Evolutionary conservation across 2,329 filamentous ascomycete species (phyloP).

Genomic region (Tolypocladium ovalisporum): DNA sequence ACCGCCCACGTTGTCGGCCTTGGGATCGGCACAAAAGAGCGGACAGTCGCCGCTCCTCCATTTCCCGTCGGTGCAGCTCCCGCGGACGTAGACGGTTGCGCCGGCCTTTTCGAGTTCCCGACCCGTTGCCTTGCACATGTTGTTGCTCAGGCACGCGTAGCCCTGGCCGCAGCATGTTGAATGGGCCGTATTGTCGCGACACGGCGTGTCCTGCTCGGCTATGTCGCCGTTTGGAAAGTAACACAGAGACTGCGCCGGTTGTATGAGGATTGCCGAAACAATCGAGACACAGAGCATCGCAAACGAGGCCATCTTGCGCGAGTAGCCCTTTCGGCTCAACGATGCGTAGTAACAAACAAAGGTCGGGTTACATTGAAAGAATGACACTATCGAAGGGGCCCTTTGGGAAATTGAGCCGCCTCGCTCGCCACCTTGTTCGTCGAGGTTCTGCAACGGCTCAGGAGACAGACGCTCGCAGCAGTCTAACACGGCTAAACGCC

Average conservation of each 20-base stretch:
- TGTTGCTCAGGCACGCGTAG: constrained; percentile 23
- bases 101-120: constrained; percentile 8
- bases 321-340: neutral
- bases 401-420: too few species aligned
- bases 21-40: constrained; percentile 18
- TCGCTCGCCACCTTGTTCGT: too few species aligned
- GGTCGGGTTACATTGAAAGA: neutral
- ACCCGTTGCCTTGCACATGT: constrained; percentile 19
- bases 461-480: neutral
- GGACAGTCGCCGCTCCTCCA: constrained; percentile 21
- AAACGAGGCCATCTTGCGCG: neutral
- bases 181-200: constrained; percentile 12
- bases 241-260: constrained; percentile 6
- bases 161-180: constrained; percentile 23
- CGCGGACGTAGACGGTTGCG: constrained; percentile 16
- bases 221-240: constrained; percentile 20
- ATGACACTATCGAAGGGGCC: neutral
- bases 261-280: neutral
- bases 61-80: constrained; percentile 20
- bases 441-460: too few species aligned
- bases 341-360: neutral
- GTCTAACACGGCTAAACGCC: too few species aligned
- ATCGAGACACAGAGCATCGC: neutral
- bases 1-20: constrained; percentile 7
- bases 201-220: constrained; percentile 18